phyloP scores from a whole-genome alignment of 1,284 basidiomycete genomes.

The Mycosarcoma maydis region DNA sequence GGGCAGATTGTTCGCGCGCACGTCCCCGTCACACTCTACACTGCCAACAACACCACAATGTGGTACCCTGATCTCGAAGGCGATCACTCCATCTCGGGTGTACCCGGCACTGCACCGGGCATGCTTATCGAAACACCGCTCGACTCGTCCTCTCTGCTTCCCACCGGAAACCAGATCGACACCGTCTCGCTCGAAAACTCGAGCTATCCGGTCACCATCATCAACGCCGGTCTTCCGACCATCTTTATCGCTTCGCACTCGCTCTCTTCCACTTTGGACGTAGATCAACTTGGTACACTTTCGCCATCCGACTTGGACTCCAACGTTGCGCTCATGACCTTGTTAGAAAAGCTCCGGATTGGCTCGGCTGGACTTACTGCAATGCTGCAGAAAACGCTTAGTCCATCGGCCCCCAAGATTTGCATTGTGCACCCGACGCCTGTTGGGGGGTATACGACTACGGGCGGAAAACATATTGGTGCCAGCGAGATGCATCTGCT shows the following conservation, averaged over 20 bases:
- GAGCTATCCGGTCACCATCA: slow-evolving; percentile 43
- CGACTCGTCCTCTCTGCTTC: slow-evolving; percentile 24
- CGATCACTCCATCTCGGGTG: slow-evolving; percentile 58
- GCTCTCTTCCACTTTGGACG: slow-evolving; percentile 25
- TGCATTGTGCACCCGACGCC: slow-evolving; percentile 58
- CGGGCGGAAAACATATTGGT: slow-evolving; percentile 30
- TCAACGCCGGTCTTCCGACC: slow-evolving; percentile 61
- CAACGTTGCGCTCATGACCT: slow-evolving; percentile 34
- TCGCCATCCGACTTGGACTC: slow-evolving; percentile 49
- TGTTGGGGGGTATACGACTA: slow-evolving; percentile 39
- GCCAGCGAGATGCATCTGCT: slow-evolving; percentile 50
- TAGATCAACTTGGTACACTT: not conserved
- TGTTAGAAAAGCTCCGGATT: slow-evolving; percentile 49
- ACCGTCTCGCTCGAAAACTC: slow-evolving; percentile 12
- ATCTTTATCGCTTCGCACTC: slow-evolving; percentile 56
- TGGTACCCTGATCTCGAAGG: slow-evolving; percentile 47
- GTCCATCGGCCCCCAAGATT: slow-evolving; percentile 62
- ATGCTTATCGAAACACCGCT: slow-evolving; percentile 60
- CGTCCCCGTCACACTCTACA: slow-evolving; percentile 38
- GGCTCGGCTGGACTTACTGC: slow-evolving; percentile 38
- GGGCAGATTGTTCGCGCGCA: slow-evolving; percentile 57
- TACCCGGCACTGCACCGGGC: slow-evolving; percentile 57
- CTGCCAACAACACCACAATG: not conserved
- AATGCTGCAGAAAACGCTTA: slow-evolving; percentile 24
- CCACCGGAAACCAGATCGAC: slow-evolving; percentile 53